These are phyloP conservation scores for Orbilia javanica DNA, from an alignment of 2,329 filamentous ascomycete species.

Conservation along the genomic window DNA sequence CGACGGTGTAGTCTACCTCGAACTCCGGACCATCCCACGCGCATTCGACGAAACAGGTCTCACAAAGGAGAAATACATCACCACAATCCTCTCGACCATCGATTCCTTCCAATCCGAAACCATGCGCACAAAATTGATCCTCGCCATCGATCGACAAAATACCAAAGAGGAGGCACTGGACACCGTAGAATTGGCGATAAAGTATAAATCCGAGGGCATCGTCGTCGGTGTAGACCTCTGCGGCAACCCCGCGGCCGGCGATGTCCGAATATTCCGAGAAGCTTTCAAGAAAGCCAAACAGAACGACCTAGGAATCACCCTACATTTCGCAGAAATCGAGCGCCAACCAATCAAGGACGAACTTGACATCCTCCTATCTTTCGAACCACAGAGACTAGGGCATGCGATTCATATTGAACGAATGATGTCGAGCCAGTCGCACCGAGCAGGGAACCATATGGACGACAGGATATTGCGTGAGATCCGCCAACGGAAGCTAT, in stretches of 20 bases:
- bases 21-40: constrained; percentile 83
- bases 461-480: constrained; percentile 72
- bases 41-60: constrained; percentile 70
- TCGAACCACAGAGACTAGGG: constrained; percentile 77
- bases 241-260: constrained; percentile 76
- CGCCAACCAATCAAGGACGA: constrained; percentile 72
- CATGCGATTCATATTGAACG: constrained; percentile 76
- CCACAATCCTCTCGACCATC: constrained; percentile 76
- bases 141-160: constrained; percentile 79
- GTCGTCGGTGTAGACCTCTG: constrained; percentile 83
- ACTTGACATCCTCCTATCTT: constrained; percentile 74
- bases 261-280: constrained; percentile 72
- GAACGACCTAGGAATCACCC: constrained; percentile 73
- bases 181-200: constrained; percentile 74
- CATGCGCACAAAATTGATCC: constrained; percentile 76
- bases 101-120: constrained; percentile 67
- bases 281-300: constrained; percentile 72
- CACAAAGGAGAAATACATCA: constrained; percentile 75
- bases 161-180: constrained; percentile 72
- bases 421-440: constrained; percentile 11
- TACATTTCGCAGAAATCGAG: constrained; percentile 82
- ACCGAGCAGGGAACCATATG: constrained; percentile 65
- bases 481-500: constrained; percentile 71
- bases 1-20: constrained; percentile 82
- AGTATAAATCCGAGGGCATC: constrained; percentile 67